Base-by-base conservation (phyloP, 2,329 filamentous ascomycete genomes). In the Claviceps arundinis region DNA sequence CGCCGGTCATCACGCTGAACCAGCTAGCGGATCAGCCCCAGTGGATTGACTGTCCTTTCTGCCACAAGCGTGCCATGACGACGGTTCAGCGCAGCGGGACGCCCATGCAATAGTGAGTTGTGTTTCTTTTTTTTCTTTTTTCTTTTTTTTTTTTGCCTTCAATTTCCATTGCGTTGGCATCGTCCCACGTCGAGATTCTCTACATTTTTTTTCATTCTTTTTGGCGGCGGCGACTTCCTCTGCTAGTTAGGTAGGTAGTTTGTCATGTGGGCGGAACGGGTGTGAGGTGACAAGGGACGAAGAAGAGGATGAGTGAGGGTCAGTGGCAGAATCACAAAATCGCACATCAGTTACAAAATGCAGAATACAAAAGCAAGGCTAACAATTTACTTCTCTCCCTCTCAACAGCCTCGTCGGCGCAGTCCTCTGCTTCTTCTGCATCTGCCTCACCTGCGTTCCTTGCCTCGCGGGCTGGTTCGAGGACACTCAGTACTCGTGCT, bases 381-480 rank as follows among this genome's bases (percentile, higher is more conserved):
- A 24, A 41, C 22, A 34, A 1, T 7, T 26, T 7, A 7, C 5
- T 14, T 2, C 17, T 16, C 16, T 5, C 17, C 13, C 14, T 16
- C 26, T 22, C 24, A 16, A 9, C 40, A 65, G 64, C 8, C 22
- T 66, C 34, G 57, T 58, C 16, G 62, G 63, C 22, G 56, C 58
- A 37, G 40, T 65, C 19, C 61, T 64, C 56, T 65, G 63, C 49
- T 53, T 66, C 17, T 41, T 66, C 48, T 66, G 64, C 55, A 53
- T 65, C 52, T 66, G 61, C 49, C 57, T 65, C 5, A 54, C 64
- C 9, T 65, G 62, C 50, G 50, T 68, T 14, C 64, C 64, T 6
- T 66, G 64, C 52, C 50, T 63, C 14, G 62, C 61, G 3, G 55
- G 58, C 37, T 66, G 64, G 65, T 67, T 62, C 50, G 64, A 67